These are phyloP conservation scores for Salix udensis DNA, from an alignment of 345 rosid species.

Conservation along the genomic window DNA sequence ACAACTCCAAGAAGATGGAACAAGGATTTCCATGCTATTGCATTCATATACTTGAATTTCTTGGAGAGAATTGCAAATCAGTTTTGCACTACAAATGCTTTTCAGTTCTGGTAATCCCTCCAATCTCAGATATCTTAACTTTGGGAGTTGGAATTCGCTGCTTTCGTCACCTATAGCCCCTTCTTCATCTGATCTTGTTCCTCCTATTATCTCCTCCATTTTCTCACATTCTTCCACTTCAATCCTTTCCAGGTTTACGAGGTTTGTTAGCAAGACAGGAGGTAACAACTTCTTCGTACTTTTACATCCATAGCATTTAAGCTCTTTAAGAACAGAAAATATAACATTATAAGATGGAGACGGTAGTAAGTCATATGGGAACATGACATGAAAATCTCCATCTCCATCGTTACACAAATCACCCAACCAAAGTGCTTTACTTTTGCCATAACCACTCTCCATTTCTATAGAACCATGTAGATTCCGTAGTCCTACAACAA, in stretches of 20 bases:
- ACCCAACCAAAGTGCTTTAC: background rate
- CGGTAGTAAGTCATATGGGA: background rate
- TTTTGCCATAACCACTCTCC: fast-evolving
- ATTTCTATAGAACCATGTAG: too few relatives aligned
- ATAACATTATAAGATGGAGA: too few relatives aligned
- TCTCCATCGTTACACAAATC: background rate
- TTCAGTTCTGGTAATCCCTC: background rate
- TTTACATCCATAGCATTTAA: background rate
- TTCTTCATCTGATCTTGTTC: background rate
- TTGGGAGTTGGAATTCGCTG: background rate
- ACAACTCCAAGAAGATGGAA: too few relatives aligned
- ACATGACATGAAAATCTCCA: background rate
- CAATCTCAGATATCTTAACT: background rate
- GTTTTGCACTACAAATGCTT: background rate
- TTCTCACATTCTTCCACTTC: fast-evolving
- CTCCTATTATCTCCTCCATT: slow-evolving; percentile 23
- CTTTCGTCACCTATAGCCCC: background rate
- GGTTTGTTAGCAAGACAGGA: background rate
- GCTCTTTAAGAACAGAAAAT: background rate
- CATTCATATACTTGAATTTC: fast-evolving
- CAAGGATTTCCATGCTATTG: too few relatives aligned
- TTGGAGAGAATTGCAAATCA: too few relatives aligned
- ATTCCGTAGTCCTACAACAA: background rate
- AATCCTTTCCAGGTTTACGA: background rate
- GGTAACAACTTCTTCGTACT: slow-evolving; percentile 12